These are phyloP conservation scores for Metarhizium album DNA, from an alignment of 2,329 filamentous ascomycete genomes.

Conservation along the genomic window DNA sequence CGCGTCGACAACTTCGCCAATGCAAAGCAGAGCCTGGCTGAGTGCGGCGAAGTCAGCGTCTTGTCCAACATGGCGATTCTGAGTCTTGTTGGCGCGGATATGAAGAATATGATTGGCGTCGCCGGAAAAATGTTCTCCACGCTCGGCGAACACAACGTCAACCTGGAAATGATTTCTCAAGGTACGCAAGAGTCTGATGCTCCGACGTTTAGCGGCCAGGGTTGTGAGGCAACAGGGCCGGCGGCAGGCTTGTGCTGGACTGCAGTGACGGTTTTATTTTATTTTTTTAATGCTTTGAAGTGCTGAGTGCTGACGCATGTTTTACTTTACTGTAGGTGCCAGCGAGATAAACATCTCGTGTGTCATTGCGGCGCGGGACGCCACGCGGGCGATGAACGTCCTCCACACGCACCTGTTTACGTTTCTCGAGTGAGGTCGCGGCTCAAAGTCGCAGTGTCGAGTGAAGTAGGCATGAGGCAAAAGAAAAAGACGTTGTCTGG, in stretches of 20 bases:
- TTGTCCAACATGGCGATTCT: constrained; percentile 90
- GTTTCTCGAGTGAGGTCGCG: constrained; percentile 58
- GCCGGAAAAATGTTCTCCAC: constrained; percentile 92
- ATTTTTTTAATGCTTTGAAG: no score
- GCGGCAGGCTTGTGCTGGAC: not conserved
- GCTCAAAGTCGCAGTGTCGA: not conserved
- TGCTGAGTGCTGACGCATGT: constrained; percentile 8
- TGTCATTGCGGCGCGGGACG: constrained; percentile 85
- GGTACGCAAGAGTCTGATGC: constrained; percentile 41
- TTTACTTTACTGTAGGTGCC: constrained; percentile 51
- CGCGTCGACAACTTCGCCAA: constrained; percentile 52
- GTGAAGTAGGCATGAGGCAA: no score
- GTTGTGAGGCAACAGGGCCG: not conserved
- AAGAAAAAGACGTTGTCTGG: not conserved
- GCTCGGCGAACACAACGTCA: constrained; percentile 84
- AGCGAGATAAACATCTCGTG: constrained; percentile 99
- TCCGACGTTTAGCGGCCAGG: not conserved
- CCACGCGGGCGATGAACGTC: constrained; percentile 88
- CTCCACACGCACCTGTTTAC: constrained; percentile 95
- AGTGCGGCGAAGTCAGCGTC: constrained; percentile 83
- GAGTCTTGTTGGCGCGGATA: constrained; percentile 84
- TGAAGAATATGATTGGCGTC: constrained; percentile 96
- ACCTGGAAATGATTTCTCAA: constrained; percentile 99
- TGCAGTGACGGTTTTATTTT: not conserved
- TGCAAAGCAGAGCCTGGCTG: constrained; percentile 61